These are phyloP conservation scores for Reticulascus tulasneorum DNA, from an alignment of 2,329 filamentous ascomycete species.

Conservation along the genomic window DNA sequence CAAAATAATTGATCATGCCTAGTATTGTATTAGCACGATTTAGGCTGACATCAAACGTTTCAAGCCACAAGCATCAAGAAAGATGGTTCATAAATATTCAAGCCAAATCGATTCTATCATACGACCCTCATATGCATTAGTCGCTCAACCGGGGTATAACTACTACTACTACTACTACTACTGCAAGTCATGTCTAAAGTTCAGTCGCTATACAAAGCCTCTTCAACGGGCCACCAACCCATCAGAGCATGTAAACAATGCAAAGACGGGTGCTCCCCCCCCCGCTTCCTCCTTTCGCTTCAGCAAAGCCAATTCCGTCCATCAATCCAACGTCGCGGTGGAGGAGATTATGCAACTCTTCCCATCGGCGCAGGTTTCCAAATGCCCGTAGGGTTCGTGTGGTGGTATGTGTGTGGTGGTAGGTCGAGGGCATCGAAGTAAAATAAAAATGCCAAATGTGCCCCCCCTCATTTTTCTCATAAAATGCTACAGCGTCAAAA, in stretches of 20 bases:
- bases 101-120: conserved; percentile 7
- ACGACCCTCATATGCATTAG: conserved; percentile 24
- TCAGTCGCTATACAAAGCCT: conserved; percentile 22
- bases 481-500: conserved; percentile 3
- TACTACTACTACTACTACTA: conserved; percentile 18
- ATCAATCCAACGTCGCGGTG: conserved; percentile 1
- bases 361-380: neutral
- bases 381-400: conserved; percentile 1
- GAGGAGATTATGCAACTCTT: neutral
- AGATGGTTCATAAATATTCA: too few relatives aligned
- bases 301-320: conserved; percentile 12
- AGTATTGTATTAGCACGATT: too few relatives aligned
- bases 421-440: conserved; percentile 2
- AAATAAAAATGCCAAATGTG: conserved; percentile 13
- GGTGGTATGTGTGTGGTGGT: neutral
- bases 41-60: too few relatives aligned
- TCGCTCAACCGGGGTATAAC: conserved; percentile 32
- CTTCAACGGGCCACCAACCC: conserved; percentile 10
- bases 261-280: conserved; percentile 9
- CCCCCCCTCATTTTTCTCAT: conserved; percentile 15
- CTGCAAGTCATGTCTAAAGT: conserved; percentile 26
- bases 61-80: too few relatives aligned
- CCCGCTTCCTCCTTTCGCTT: conserved; percentile 13
- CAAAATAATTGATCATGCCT: too few relatives aligned
- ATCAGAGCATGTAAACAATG: conserved; percentile 17